phyloP scores from a whole-genome alignment of 2,329 filamentous ascomycete genomes.

The Neofusicoccum ribis region DNA sequence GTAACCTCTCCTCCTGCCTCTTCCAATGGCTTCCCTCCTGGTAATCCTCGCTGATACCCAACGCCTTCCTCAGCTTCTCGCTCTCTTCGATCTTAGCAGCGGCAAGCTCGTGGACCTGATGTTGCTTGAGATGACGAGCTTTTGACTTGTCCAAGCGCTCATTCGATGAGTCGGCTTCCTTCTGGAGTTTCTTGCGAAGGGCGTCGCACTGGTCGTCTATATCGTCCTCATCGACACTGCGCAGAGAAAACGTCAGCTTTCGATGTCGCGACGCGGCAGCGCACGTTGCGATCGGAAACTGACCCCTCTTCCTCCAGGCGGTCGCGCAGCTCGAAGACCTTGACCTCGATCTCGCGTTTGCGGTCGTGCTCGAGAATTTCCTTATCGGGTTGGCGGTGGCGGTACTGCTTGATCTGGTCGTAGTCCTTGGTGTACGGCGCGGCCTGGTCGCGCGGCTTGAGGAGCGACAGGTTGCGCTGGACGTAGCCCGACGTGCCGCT shows the following conservation, averaged over 20 bases:
- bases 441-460: constrained; percentile 77
- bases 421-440: constrained; percentile 75
- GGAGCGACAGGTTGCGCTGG: constrained; percentile 88
- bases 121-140: constrained; percentile 71
- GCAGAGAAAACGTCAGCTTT: constrained; percentile 23
- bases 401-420: constrained; percentile 70
- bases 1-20: constrained; percentile 72
- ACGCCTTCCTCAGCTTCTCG: constrained; percentile 78
- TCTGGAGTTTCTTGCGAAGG: constrained; percentile 64
- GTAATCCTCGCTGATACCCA: constrained; percentile 84
- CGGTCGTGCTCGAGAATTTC: constrained; percentile 93
- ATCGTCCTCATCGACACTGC: constrained; percentile 79
- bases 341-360: constrained; percentile 86
- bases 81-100: constrained; percentile 96
- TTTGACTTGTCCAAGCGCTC: constrained; percentile 37
- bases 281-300: constrained; percentile 24
- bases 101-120: constrained; percentile 95
- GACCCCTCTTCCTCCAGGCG: constrained; percentile 87
- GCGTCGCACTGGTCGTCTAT: constrained; percentile 76
- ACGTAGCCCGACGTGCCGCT: constrained; percentile 97
- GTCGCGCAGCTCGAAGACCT: constrained; percentile 87
- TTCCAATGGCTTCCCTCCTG: constrained; percentile 85
- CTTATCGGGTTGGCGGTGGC: constrained; percentile 81
- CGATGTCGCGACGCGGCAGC: background rate
- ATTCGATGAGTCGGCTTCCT: constrained; percentile 40